Base-by-base conservation (phyloP, 2,329 filamentous ascomycete genomes). In the Cercospora brassicicola region DNA sequence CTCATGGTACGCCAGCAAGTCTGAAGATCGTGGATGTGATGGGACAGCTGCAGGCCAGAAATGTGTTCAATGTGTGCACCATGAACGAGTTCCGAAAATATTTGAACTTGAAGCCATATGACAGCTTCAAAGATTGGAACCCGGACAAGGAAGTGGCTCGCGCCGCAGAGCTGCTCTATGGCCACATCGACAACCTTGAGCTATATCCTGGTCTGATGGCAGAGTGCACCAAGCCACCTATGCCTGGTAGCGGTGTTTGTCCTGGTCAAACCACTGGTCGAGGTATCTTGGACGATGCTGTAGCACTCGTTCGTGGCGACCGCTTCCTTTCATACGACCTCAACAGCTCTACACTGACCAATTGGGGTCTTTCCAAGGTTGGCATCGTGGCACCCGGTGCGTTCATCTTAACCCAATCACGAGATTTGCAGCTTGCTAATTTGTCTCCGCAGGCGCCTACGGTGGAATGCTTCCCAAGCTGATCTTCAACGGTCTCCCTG, bases 131-230 rank as follows among this genome's bases (percentile, higher is more conserved):
- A 62, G 74, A 76, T 15, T 79, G 78, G 78, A 75, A 74, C 36
- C 72, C 76, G 18, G 78, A 82, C 61, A 75, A 76, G 36, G 77
- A 79, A 23, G 76, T 78, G 55, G 78, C 80, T 33, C 74, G 77
- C 62, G 73, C 76, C 10, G 78, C 78, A 4, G 77, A 85, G 82
- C 73, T 85, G 83, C 77, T 84, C 79, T 71, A 81, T 78, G 69
- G 86, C 80, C 75, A 87, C 84, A 77, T 78, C 28, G 77, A 81
- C 66, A 85, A 85, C 31, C 74, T 89, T 11, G 87, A 89, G 73
- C 77, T 89, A 6, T 88, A 88, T 70, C 86, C 86, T 2, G 86
- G 86, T 11, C 73, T 88, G 6, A 82, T 87, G 72, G 81, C 84
- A 8, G 87, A 89, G 75, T 82, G 83, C 64, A 81, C 85, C 13